Percentiles rank a stretch among this genome's conserved stretches.
These are phyloP conservation scores for Cladophialophora carrionii DNA, from an alignment of 2,329 filamentous ascomycete species.

Conservation along the genomic window DNA sequence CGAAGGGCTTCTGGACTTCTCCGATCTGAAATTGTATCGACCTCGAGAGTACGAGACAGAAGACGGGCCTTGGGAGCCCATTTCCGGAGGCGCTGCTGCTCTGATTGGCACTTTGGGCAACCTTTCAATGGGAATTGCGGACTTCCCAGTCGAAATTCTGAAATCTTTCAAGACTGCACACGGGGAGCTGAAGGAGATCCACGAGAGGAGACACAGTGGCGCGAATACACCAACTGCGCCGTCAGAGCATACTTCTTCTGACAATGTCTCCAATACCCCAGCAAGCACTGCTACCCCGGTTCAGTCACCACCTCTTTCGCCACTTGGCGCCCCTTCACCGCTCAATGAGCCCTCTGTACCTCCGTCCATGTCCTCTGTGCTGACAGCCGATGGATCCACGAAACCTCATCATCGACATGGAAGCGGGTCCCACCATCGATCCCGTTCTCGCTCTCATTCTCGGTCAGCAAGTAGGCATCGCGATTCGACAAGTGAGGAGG, in stretches of 20 bases:
- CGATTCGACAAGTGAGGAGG: slow-evolving; percentile 35
- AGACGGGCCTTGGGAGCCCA: slow-evolving; percentile 76
- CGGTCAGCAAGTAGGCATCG: slow-evolving; percentile 16
- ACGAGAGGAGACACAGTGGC: slow-evolving; percentile 27
- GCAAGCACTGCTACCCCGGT: slow-evolving; percentile 4
- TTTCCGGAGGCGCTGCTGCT: slow-evolving; percentile 75
- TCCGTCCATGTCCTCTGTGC: slow-evolving; percentile 26
- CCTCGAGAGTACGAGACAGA: slow-evolving; percentile 73
- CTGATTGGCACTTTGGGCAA: slow-evolving; percentile 80
- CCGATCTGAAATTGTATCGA: slow-evolving; percentile 69
- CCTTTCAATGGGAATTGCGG: slow-evolving; percentile 80
- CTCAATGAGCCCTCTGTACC: slow-evolving; percentile 11
- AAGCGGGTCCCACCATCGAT: slow-evolving; percentile 31
- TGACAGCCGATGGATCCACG: slow-evolving; percentile 27
- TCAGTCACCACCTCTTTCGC: background rate
- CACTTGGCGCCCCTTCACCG: background rate
- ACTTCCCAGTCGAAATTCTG: slow-evolving; percentile 63
- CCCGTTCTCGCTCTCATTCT: slow-evolving; percentile 36
- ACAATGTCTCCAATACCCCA: slow-evolving; percentile 16
- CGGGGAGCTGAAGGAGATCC: slow-evolving; percentile 36
- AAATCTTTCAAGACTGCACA: slow-evolving; percentile 44
- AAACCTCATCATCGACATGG: slow-evolving; percentile 22
- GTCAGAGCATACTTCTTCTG: slow-evolving; percentile 14
- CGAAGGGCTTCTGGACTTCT: slow-evolving; percentile 66
- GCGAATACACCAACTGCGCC: slow-evolving; percentile 13